phyloP scores from a whole-genome alignment of 495 filamentous ascomycete genomes.

The Zalerion maritima region DNA sequence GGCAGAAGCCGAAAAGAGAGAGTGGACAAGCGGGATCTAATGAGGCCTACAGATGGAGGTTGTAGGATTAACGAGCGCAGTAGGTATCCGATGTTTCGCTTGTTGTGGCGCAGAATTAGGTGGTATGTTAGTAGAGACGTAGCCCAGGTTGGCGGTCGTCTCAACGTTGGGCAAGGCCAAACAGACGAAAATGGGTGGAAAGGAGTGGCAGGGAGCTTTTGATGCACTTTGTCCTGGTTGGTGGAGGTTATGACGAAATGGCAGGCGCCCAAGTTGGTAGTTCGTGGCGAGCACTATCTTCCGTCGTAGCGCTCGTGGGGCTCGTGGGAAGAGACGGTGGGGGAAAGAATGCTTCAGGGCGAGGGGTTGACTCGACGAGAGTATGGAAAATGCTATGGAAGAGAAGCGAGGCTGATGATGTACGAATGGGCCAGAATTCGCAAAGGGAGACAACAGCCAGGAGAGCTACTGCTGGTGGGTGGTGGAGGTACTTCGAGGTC shows the following conservation, averaged over 20 bases:
- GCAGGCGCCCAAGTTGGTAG: too few species aligned
- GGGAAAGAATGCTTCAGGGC: not conserved
- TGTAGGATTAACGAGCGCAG: conserved; percentile 20
- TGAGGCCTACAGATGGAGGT: too few species aligned
- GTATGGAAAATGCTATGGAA: not conserved
- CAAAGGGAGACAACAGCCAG: conserved; percentile 1
- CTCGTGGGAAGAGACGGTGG: not conserved
- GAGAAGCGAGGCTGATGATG: too few species aligned
- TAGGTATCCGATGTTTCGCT: conserved; percentile 20
- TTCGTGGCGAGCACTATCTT: too few species aligned
- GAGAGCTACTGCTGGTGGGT: conserved; percentile 4
- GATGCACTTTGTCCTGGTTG: too few species aligned
- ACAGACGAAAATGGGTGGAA: not conserved
- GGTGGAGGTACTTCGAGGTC: conserved; percentile 7
- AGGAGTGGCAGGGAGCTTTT: conserved; percentile 1
- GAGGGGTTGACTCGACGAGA: conserved; percentile 1
- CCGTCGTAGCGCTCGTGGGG: too few species aligned
- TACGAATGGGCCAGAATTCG: not conserved
- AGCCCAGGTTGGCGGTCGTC: conserved; percentile 1
- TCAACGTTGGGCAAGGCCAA: conserved; percentile 1
- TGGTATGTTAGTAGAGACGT: conserved; percentile 7
- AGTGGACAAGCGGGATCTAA: conserved; percentile 9
- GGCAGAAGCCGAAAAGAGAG: conserved; percentile 9
- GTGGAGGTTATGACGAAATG: too few species aligned
- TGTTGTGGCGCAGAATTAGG: conserved; percentile 12